Base-by-base conservation (phyloP, 257 asterid genomes). In the Solanum medicagineum region DNA sequence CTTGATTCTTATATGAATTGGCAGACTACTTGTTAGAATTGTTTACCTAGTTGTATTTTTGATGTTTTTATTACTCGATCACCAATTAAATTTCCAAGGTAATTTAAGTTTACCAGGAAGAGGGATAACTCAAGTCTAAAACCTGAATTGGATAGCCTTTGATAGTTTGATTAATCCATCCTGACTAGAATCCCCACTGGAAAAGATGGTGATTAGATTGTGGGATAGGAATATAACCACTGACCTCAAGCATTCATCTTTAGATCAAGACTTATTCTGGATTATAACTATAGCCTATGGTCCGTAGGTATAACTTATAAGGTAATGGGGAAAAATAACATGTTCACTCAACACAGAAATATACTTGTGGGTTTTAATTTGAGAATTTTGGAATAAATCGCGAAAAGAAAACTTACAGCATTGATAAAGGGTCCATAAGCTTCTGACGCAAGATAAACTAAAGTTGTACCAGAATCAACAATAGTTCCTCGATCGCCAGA, bases 391-490 rank as follows among this genome's bases (percentile, higher is more conserved):
- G 24, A 24, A 32, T 10, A 83, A 63, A 60, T 47, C 13, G n/a
- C 7, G 12, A 19, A 40, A 51, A 29, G 24, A 59, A 85, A 81
- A 88, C 93, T 91, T 94, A 95, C 98, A 60, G 97, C 93, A 86
- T 86, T 85, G 88, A 92, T 90, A 86, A 95, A 88, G 84, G 98
- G 97, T 85, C 92, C 95, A 90, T 91, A 95, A 66, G 98, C 99
- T 86, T 90, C 95, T 84, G 87, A 94, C 36, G 92, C 95, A 84
- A 95, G 97, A 90, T 93, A 95, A 15, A 94, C 94, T 86, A 95
- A 90, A 84, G 99, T 94, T 87, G 99, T 95, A 84, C 97, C 98
- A 85, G 98, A 95, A 91, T 94, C 97, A 84, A 95, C 86, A 86
- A 95, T 92, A 45, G 97, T 94, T 86, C 96, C 98, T 84, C 89